Base-by-base conservation (phyloP, 768 basidiomycete species). In the Amanita pseudoporphyria region DNA sequence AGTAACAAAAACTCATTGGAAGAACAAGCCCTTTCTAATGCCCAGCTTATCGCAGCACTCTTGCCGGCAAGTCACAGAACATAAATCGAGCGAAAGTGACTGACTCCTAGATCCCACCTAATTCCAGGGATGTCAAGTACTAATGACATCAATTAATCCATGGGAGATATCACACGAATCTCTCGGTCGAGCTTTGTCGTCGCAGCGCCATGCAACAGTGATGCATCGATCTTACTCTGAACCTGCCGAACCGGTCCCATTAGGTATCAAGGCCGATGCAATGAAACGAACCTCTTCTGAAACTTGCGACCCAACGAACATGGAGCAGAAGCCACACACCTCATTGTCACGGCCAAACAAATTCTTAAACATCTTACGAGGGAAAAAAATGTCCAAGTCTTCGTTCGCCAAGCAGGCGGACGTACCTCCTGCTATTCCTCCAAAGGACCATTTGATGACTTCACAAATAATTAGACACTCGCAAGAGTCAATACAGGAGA, bases 281-380 rank as follows among this genome's bases (percentile, higher is more conserved):
- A 10, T 50, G 18, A 50, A 31, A 18, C 32, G 40, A n/a, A n/a
- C 19, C 30, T 24, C 31, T 43, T 50, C 47, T n/a, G 47, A 48
- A 32, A 6, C 24, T 16, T 9, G 26, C 16, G 14, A 28, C 16
- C 18, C 38, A 9, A 9, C 19, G 10, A 9, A 28, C 12, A 47
- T 9, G n/a, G 28, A 43, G 9, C 22, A 28, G 9, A 43, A 9
- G 41, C 7, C 10, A 14, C 24, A 26, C 14, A 26, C 18, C n/a
- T 10, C 41, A n/a, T 19, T 13, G n/a, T 7, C 26, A 1, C n/a
- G n/a, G 6, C n/a, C 10, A n/a, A 37, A 28, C 7, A 28, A 37
- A n/a, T 30, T 43, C 28, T 26, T 43, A 14, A 30, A 28, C n/a
- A n/a, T 42, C 14, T 10, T 43, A 30, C 26, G 26, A 28, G 28